Percentiles rank a stretch among this genome's conserved stretches.
These are phyloP conservation scores for Aureobasidium sp. DNA, from an alignment of 2,329 filamentous ascomycete species.

Conservation along the genomic window DNA sequence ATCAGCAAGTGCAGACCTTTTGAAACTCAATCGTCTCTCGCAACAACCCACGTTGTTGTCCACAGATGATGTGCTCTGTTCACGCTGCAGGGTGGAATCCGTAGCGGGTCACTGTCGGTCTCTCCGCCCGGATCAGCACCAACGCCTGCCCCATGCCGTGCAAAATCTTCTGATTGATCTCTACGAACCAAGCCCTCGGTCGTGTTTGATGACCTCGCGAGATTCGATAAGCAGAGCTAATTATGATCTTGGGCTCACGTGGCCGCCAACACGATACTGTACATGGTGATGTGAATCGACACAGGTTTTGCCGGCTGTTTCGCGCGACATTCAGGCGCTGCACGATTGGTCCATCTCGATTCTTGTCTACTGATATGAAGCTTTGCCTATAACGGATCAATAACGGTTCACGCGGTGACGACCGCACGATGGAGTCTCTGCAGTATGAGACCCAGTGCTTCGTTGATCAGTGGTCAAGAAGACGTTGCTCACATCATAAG, in stretches of 20 bases:
- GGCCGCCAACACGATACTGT: neutral
- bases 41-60: neutral
- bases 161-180: neutral
- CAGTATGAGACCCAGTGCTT: neutral
- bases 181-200: slow-evolving; percentile 4
- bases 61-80: neutral
- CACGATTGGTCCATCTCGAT: neutral
- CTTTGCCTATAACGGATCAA: neutral
- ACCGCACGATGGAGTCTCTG: neutral
- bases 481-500: neutral
- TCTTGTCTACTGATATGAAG: neutral
- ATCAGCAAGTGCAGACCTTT: neutral
- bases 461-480: neutral
- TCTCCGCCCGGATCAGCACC: slow-evolving; percentile 12
- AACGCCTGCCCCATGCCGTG: slow-evolving; percentile 5
- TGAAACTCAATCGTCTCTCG: neutral
- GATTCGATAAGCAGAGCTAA: neutral
- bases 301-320: neutral
- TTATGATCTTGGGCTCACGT: slow-evolving; percentile 2
- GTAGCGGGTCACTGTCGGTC: slow-evolving; percentile 6
- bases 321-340: neutral
- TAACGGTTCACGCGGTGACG: slow-evolving; percentile 5
- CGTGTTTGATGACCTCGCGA: neutral
- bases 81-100: neutral
- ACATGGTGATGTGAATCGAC: neutral